Evolutionary conservation across 129 eudicot genomes (phyloP), one percentile per base, ranked within the genome.

Genomic region (Escallonia herrerae): DNA sequence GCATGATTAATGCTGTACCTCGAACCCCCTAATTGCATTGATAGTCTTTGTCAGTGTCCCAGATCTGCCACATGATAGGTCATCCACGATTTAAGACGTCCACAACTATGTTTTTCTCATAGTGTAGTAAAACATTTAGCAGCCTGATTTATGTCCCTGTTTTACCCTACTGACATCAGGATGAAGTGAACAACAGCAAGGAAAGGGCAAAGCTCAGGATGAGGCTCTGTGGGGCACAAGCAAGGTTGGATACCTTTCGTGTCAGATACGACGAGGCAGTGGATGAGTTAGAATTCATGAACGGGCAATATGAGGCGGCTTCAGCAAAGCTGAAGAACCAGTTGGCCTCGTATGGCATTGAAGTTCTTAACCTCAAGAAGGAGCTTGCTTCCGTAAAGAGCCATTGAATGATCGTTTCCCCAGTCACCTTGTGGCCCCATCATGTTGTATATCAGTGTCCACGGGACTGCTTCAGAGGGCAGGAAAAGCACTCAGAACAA

Each of bases 151-250:
- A 1, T 0, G 33, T 22, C 33, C 33, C 33, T n/a, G n/a, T 22
- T 22, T 22, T 22, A 22, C 33, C 1, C 50, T 13, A 58, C 42
- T 50, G 14, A 7, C 22, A 38, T 14, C 45, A 90, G 97, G 87
- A 74, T 57, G 48, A 50, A 63, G 52, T 71, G 11, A 70, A 55
- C 61, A 56, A 58, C 64, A 70, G 44, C 56, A 79, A 71, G 72
- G 82, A 78, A 58, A 80, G 9, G 60, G 75, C 86, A 5, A 94
- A 89, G 70, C 70, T 84, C 7, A 82, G 93, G 56, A 94, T 94
- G 99, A 78, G 87, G 78, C 82, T 94, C 43, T 71, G 75, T 39
- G 81, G 89, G 50, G 68, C 86, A 7, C 99, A 89, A 46, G 70
- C 80, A n/a, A 89, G 82, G 74, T 48, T 89, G 52, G 95, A 89